Evolutionary conservation across 441 rosid genomes (phyloP).

Genomic region (Populus hybrid): DNA sequence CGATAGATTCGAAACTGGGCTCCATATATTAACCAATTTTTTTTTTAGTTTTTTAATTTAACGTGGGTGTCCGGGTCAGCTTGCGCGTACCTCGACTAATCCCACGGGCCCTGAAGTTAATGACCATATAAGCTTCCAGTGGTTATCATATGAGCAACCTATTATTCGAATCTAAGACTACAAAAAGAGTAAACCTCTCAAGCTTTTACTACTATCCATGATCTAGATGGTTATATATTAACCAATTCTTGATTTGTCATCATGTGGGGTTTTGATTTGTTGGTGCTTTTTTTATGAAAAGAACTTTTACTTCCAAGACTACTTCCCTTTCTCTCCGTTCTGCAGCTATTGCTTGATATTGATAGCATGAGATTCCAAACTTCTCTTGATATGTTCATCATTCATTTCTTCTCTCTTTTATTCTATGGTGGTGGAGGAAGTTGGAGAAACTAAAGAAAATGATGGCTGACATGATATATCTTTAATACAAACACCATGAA

Average conservation of each 20-base stretch:
- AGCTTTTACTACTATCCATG: too few species aligned
- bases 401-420: background rate
- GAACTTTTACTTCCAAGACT: background rate
- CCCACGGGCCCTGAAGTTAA: too few species aligned
- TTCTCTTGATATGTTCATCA: constrained; percentile 8
- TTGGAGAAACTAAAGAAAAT: constrained; percentile 11
- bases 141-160: too few species aligned
- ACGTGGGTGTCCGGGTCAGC: too few species aligned
- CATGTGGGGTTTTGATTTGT: constrained; percentile 17
- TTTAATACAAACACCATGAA: constrained; percentile 4
- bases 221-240: too few species aligned
- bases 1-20: too few species aligned
- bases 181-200: too few species aligned
- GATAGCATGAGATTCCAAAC: constrained; percentile 18
- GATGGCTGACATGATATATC: constrained; percentile 24
- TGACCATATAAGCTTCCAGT: too few species aligned
- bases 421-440: constrained; percentile 6
- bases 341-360: constrained; percentile 2
- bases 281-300: background rate
- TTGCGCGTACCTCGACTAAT: background rate
- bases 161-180: too few species aligned
- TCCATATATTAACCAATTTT: background rate
- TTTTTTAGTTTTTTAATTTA: too few species aligned
- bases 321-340: background rate
- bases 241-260: background rate